Conservation (phyloP, 768 basidiomycete genomes). For the Suillus americanus region DNA sequence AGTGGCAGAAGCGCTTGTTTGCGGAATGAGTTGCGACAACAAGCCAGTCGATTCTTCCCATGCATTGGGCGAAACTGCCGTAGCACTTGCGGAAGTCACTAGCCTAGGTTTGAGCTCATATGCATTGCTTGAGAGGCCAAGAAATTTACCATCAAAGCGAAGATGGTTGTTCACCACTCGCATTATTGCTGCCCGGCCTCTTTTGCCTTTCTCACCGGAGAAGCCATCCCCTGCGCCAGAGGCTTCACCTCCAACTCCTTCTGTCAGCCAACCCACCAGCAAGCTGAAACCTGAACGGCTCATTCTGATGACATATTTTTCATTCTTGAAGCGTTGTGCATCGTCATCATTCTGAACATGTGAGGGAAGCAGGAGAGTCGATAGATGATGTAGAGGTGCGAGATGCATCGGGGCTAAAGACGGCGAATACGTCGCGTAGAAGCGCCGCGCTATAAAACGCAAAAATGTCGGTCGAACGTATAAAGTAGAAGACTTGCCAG, state of each 20-base stretch:
- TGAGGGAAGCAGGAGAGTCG: conserved; percentile 74
- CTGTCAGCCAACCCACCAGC: conserved; percentile 93
- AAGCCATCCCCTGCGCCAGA: conserved; percentile 79
- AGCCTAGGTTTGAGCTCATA: conserved; percentile 22
- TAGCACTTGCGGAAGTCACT: conserved; percentile 74
- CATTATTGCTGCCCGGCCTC: conserved; percentile 89
- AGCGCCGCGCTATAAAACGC: conserved; percentile 58
- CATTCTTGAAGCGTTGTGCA: conserved; percentile 82
- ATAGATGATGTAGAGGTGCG: conserved; percentile 71
- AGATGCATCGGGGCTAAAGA: conserved; percentile 67
- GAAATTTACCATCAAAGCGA: conserved; percentile 75
- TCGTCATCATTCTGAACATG: conserved; percentile 84
- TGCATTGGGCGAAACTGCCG: conserved; percentile 57
- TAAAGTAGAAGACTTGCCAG: conserved; percentile 3
- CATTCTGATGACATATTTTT: conserved; percentile 90
- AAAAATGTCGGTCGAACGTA: conserved; percentile 7
- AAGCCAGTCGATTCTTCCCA: conserved; percentile 91
- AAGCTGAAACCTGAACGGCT: conserved; percentile 90
- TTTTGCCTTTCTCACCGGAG: conserved; percentile 75
- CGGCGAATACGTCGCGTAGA: conserved; percentile 69
- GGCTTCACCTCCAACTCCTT: conserved; percentile 86
- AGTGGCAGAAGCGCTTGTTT: conserved; percentile 42
- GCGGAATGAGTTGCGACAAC: conserved; percentile 73
- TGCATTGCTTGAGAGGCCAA: neutral
- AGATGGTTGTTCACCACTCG: conserved; percentile 93